Conservation (phyloP, 2,329 filamentous ascomycete species). For the Aspergillus brasiliensis region DNA sequence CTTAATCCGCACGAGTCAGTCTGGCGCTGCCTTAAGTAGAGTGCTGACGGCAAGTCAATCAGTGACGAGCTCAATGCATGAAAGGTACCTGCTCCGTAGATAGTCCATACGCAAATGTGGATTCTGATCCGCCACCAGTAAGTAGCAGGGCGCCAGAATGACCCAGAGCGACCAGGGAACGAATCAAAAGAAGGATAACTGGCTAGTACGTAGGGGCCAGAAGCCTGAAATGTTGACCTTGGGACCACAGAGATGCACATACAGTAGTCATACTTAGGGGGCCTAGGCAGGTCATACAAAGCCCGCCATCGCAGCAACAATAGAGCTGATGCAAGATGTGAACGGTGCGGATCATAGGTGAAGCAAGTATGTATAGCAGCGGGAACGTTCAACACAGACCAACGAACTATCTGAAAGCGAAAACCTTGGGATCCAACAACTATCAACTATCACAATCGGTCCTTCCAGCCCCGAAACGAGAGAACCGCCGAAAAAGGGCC, state of each 20-base stretch:
- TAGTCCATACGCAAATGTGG: neutral
- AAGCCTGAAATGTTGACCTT: neutral
- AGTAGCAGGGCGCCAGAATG: neutral
- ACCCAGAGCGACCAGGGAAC: neutral
- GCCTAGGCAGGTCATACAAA: neutral
- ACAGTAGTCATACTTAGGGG: neutral
- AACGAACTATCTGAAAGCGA: constrained; percentile 8
- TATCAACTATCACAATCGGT: neutral
- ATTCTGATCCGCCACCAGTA: neutral
- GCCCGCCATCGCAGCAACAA: neutral
- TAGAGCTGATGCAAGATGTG: constrained; percentile 22
- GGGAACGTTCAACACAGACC: constrained; percentile 20
- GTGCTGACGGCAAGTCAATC: constrained; percentile 6
- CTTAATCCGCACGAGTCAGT: constrained; percentile 4
- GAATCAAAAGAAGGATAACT: neutral
- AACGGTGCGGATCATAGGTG: constrained; percentile 22
- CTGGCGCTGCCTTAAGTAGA: constrained; percentile 3
- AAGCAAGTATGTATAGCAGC: constrained; percentile 14
- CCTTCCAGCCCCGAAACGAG: neutral
- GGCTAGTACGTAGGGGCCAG: neutral
- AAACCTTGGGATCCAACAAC: neutral
- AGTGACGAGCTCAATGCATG: neutral
- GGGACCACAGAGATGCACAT: neutral
- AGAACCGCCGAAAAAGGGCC: constrained; percentile 2
- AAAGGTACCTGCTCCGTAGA: neutral